Evolutionary conservation across 352 stramenopile genomes (phyloP).

Genomic region (Pythium grandisporangium): DNA sequence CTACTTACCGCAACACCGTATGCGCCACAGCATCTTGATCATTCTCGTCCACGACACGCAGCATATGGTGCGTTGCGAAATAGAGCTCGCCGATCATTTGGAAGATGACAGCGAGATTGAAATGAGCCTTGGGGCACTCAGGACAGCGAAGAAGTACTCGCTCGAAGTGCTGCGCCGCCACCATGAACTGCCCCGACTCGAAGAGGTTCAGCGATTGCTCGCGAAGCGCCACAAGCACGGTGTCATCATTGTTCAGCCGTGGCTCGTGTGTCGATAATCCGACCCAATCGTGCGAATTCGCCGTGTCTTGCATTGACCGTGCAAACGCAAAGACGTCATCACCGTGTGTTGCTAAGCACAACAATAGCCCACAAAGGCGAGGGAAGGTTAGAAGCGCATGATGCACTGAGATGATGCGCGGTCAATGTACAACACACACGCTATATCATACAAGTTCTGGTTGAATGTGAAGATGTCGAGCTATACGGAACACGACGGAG

Average conservation of each 20-base stretch:
- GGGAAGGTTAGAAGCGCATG: too few species aligned
- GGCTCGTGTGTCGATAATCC: background rate
- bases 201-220: conserved; percentile 30
- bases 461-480: too few species aligned
- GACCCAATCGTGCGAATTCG: conserved; percentile 1
- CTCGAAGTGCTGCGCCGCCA: conserved; percentile 33
- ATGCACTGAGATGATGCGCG: too few species aligned
- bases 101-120: conserved; percentile 71
- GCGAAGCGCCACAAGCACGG: conserved; percentile 28
- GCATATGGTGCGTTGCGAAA: conserved; percentile 55
- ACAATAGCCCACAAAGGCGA: too few species aligned
- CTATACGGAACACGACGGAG: too few species aligned
- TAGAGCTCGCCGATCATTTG: conserved; percentile 61
- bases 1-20: conserved; percentile 46
- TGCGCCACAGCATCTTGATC: conserved; percentile 72
- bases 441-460: too few species aligned
- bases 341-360: too few species aligned
- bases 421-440: too few species aligned
- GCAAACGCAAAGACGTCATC: conserved; percentile 2
- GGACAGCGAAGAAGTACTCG: conserved; percentile 32
- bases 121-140: conserved; percentile 55
- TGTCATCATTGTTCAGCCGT: background rate
- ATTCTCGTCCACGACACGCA: conserved; percentile 52
- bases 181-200: conserved; percentile 40
- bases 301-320: background rate